Evolutionary conservation across 306 rosid species (phyloP).

Genomic region (Quercus dentata): DNA sequence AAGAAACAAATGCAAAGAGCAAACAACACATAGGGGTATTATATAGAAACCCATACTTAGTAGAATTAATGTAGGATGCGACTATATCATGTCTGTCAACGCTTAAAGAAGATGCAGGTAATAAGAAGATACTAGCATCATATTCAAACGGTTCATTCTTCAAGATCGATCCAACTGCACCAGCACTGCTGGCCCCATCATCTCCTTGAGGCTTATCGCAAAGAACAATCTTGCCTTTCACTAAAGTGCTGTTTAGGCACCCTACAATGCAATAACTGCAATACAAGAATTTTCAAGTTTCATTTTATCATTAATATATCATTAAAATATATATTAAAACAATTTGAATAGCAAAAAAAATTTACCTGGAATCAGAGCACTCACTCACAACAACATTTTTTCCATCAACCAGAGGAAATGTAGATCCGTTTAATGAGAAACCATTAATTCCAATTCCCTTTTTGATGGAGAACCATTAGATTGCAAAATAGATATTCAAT

Average conservation of each 20-base stretch:
- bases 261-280: not conserved
- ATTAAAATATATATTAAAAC: not conserved
- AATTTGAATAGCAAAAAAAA: not conserved
- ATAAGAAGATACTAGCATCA: not conserved
- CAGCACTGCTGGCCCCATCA: not conserved
- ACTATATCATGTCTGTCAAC: not conserved
- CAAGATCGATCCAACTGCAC: not conserved
- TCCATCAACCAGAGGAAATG: conserved; percentile 23
- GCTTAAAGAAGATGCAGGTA: not conserved
- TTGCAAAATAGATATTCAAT: too few relatives aligned
- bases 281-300: not conserved
- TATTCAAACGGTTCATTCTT: not conserved
- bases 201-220: not conserved
- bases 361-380: too few relatives aligned
- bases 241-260: not conserved
- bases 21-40: not conserved
- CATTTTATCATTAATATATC: not conserved
- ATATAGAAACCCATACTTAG: not conserved
- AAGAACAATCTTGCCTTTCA: not conserved
- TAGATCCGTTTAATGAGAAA: conserved; percentile 16
- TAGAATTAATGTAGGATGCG: not conserved
- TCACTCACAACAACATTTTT: not conserved
- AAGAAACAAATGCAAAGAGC: too few relatives aligned
- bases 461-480: not conserved
- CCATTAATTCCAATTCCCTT: conserved; percentile 34